Percentiles rank a stretch among this genome's conserved stretches.
These are phyloP conservation scores for Perkinsus olseni DNA, from an alignment of 169 alveolate species.

Conservation along the genomic window DNA sequence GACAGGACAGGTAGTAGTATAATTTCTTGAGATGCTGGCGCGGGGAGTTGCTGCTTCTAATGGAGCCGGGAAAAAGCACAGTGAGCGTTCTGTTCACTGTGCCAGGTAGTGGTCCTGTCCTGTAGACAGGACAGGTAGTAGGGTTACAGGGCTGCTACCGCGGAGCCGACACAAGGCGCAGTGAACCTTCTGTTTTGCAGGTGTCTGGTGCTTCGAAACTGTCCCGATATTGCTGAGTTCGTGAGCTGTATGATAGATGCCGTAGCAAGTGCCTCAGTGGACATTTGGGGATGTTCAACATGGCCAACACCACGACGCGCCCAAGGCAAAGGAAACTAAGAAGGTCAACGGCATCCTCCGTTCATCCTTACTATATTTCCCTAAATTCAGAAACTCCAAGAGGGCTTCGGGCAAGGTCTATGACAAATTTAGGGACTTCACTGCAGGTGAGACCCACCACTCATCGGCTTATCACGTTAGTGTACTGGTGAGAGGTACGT, in stretches of 20 bases:
- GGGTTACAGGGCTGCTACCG: background rate
- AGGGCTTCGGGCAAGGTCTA: background rate
- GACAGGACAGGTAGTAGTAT: conserved; percentile 13
- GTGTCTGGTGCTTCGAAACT: background rate
- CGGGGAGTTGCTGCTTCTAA: too few species aligned
- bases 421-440: background rate
- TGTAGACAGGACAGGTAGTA: background rate
- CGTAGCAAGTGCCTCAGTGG: background rate
- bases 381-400: background rate
- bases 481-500: too few species aligned
- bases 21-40: too few species aligned
- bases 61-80: too few species aligned
- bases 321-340: background rate
- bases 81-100: too few species aligned
- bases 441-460: background rate
- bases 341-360: background rate
- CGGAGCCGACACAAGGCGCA: background rate
- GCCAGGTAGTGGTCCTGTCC: background rate
- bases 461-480: background rate
- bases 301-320: background rate
- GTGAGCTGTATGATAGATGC: background rate
- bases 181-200: background rate
- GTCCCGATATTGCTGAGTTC: background rate
- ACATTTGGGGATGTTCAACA: background rate
- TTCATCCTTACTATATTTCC: too few species aligned